These are phyloP conservation scores for Phoma herbarum DNA, from an alignment of 2,329 filamentous ascomycete species.

Conservation along the genomic window DNA sequence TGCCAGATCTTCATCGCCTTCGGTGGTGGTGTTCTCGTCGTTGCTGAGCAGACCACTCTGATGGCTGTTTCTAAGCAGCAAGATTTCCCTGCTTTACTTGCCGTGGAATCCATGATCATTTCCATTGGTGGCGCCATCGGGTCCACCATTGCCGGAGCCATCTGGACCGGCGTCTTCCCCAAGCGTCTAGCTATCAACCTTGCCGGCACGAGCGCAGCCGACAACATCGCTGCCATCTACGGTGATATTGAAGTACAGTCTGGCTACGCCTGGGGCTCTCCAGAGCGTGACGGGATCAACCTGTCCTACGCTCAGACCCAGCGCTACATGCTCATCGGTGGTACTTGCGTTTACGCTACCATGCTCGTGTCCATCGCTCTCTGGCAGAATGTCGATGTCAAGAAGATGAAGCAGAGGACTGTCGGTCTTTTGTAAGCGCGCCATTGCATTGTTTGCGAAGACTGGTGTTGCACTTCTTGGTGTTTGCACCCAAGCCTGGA, in stretches of 20 bases:
- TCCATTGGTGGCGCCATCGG: slow-evolving; percentile 61
- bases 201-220: slow-evolving; percentile 55
- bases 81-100: slow-evolving; percentile 45
- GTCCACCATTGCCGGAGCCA: slow-evolving; percentile 67
- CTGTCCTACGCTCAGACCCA: slow-evolving; percentile 50
- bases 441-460: not conserved
- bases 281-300: slow-evolving; percentile 57
- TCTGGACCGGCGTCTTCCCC: slow-evolving; percentile 70
- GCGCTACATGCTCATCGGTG: slow-evolving; percentile 50
- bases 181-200: slow-evolving; percentile 57
- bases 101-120: slow-evolving; percentile 66
- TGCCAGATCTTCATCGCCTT: slow-evolving; percentile 50
- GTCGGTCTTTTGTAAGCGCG: slow-evolving; percentile 40
- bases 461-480: not conserved
- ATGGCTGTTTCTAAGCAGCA: slow-evolving; percentile 47
- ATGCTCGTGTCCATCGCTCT: slow-evolving; percentile 36
- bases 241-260: slow-evolving; percentile 64
- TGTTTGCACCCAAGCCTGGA: slow-evolving; percentile 7
- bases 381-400: slow-evolving; percentile 46
- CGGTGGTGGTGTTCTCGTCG: slow-evolving; percentile 46
- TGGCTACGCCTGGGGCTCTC: slow-evolving; percentile 60
- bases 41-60: slow-evolving; percentile 45
- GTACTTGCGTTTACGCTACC: slow-evolving; percentile 39
- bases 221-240: slow-evolving; percentile 57
- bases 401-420: slow-evolving; percentile 46